Evolutionary conservation across 1,284 basidiomycete species (phyloP), one percentile per base, ranked within the genome.

Genomic region (Vanrija pseudolonga): DNA sequence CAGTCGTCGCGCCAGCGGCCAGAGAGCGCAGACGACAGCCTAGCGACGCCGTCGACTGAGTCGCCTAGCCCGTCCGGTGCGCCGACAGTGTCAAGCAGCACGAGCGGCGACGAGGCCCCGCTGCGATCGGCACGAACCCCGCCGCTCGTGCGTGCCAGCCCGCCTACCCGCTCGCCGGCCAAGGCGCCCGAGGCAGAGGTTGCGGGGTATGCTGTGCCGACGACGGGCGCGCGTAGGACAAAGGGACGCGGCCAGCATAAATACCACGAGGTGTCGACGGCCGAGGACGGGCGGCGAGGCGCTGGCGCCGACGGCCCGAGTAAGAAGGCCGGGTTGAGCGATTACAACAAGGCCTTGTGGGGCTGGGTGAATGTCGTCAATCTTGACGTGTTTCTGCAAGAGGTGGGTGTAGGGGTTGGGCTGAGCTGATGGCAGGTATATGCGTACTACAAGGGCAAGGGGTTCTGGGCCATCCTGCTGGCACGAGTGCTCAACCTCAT

Each of bases 311-410:
- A 39, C 22, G n/a, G 19, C 15, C 52, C 38, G 26, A 53, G 42
- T 18, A 47, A 53, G n/a, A 65, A 61, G 52, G 57, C 46, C 12
- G 88, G 89, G 3, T 71, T 94, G 54, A 87, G 90, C 66, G 85
- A 85, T 15, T 87, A 90, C 70, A 91, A 97, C 73, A 85, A 85
- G 62, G 95, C 95, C 0, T 73, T 98, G 42, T 99, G 96, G 96
- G 88, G 90, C 60, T 99, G 96, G 96, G 91, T 96, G 58, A 99
- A 98, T 71, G 90, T 98, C 8, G 90, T 91, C 68, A 95, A 98
- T 71, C 81, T 98, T 39, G 95, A 99, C 68, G 85, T 85, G 7
- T 98, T 96, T 74, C 77, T 99, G 28, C 90, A 95, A 77, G 91
- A 97, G 65, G 90, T 90, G 40, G 51, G 74, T 62, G 23, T 20